Base-by-base conservation (phyloP, 163 green algal genomes). In the Prototheca cutis region DNA sequence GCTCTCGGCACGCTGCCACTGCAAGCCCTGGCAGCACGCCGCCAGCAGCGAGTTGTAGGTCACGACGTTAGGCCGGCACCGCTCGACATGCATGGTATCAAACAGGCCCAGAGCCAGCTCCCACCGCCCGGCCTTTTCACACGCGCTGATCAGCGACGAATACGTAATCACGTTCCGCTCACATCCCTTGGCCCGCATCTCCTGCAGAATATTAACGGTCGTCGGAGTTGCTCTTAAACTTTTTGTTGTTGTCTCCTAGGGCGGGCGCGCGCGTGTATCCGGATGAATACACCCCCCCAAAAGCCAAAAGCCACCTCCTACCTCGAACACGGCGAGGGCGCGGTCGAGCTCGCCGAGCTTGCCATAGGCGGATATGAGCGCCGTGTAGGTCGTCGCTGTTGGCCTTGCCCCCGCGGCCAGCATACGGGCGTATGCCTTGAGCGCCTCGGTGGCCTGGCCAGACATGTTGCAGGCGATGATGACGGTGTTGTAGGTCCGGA, bases 111-210 rank as follows among this genome's bases (percentile, higher is more conserved):
- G 72, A 4, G 84, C 86, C 55, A 91, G 71, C 62, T 89, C 70
- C 81, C 80, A 90, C 6, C 72, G 66, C 23, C 79, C 82, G 6
- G 62, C 73, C 54, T 78, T 78, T 65, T 92, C 83, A 62, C 83
- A 89, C n/a, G 84, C 84, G 15, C 55, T 76, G 62, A 92, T 88
- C 24, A 92, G 79, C 17, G 72, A 80, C 53, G 65, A 79, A 74
- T 84, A 90, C 18, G 82, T 88, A 56, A 90, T 88, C 24, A 89
- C 82, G 67, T 89, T 92, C 59, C 81, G 84, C 80, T 92, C 85
- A 71, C 83, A 91, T 23, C 85, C 83, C 47, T 76, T 72, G 3
- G 58, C 34, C 17, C 84, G 71, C 86, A 90, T 90, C 58, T 91
- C 79, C 59, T 77, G 39, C n/a, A 3, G 24, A 3, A 13, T 17